Evolutionary conservation across 2,329 filamentous ascomycete species (phyloP), one percentile per base, ranked within the genome.

Genomic region (Daldinia sp.): DNA sequence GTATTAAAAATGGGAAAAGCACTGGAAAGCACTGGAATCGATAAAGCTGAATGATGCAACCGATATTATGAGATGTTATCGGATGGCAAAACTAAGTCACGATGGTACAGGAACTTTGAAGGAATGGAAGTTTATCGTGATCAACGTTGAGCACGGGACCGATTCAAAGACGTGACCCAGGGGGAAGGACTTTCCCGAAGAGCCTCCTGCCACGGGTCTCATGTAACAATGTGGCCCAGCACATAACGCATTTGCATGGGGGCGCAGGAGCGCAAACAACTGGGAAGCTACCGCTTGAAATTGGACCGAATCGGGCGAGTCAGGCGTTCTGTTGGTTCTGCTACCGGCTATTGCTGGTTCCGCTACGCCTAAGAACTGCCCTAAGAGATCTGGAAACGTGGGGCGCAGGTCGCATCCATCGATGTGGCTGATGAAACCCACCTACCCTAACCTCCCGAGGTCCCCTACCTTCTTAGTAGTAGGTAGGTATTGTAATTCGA

Each of bases 371-470:
- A 35, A 35, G 32, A 35, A 35, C 17, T 43, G 19, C 39, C 21
- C 21, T 43, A 43, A 21, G 39, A 55, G 41, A 59, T 52, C 49
- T 61, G 11, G 58, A 43, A 52, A 30, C 53, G 49, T 64, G 58
- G 49, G 53, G 57, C 41, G 49, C 43, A 35, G 43, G 43, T 48
- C 25, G n/a, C 43, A 48, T 48, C 25, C 25, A 48, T 48, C 43
- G n/a, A 43, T 63, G 60, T 63, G 61, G 61, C 61, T 63, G 61
- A 63, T 45, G 54, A n/a, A 34, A 23, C 10, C 48, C 21, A 35
- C 27, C 50, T 53, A n/a, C 34, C 23, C 35, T 27, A 30, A 48
- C 43, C 43, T 48, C 7, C n/a, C n/a, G n/a, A 25, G 21, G 23
- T 43, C 23, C 23, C 25, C 39, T 43, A 43, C 19, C 39, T 13